Conservation (phyloP, 192 early-diverging fungal species). For the Rhizophlyctis rosea region DNA sequence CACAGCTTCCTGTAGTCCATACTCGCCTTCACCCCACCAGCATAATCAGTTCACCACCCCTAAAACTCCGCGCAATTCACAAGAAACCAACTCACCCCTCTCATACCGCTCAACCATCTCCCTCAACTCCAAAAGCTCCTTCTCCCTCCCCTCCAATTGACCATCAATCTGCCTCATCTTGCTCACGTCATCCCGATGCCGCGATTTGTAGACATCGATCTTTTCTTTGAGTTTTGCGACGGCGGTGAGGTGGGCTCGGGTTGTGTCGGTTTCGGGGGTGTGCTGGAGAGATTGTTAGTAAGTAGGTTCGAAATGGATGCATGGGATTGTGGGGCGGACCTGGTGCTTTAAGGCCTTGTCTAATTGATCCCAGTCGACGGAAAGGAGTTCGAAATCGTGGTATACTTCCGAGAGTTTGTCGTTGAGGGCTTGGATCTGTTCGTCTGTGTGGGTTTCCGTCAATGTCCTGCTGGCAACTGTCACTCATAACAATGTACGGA, state of each 20-base stretch:
- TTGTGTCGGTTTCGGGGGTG: conserved; percentile 13
- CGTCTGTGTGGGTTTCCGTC: conserved; percentile 32
- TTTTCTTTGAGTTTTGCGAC: conserved; percentile 37
- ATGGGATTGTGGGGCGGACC: background rate
- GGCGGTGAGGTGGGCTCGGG: conserved; percentile 20
- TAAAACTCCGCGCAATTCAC: too few species aligned
- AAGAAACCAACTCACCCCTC: conserved; percentile 14
- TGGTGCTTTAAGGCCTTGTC: conserved; percentile 32
- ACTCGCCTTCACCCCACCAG: conserved; percentile 26
- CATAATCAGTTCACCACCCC: too few species aligned
- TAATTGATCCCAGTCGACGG: conserved; percentile 51
- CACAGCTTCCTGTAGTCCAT: conserved; percentile 47
- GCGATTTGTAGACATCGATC: conserved; percentile 27
- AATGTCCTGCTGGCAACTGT: too few species aligned
- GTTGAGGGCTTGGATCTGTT: conserved; percentile 31
- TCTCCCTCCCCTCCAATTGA: conserved; percentile 44
- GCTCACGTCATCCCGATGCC: conserved; percentile 21
- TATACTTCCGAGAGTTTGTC: conserved; percentile 39
- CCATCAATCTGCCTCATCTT: conserved; percentile 28
- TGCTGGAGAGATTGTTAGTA: conserved; percentile 3
- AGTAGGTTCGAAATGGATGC: too few species aligned
- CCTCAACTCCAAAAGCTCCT: conserved; percentile 35
- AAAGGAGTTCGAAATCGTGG: conserved; percentile 50
- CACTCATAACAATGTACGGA: too few species aligned
- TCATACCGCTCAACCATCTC: conserved; percentile 43